Conservation (phyloP, 2,329 filamentous ascomycete genomes). For the Trichoderma atrobrunneum region DNA sequence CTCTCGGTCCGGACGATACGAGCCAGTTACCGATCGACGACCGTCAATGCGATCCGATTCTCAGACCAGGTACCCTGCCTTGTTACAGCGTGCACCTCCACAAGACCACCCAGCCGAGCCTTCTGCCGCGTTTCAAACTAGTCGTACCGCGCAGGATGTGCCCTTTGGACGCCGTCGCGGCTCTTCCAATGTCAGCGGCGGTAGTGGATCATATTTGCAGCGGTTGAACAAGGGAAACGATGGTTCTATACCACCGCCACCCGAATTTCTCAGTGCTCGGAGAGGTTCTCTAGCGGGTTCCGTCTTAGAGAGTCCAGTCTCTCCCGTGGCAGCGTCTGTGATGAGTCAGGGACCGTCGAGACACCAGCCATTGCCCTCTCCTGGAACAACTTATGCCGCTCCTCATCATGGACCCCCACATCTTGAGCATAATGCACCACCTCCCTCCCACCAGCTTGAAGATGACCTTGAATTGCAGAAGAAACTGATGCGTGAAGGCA, state of each 20-base stretch:
- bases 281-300: constrained; percentile 50
- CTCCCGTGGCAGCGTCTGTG: constrained; percentile 35
- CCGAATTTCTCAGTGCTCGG: constrained; percentile 44
- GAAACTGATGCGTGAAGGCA: constrained; percentile 70
- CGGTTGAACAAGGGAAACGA: constrained; percentile 49
- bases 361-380: constrained; percentile 38
- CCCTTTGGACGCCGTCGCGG: constrained; percentile 74
- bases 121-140: constrained; percentile 81
- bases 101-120: constrained; percentile 73
- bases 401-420: constrained; percentile 34
- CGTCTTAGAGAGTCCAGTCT: constrained; percentile 47
- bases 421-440: constrained; percentile 32
- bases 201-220: constrained; percentile 68
- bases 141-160: constrained; percentile 63
- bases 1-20: constrained; percentile 90
- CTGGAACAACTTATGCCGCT: constrained; percentile 40
- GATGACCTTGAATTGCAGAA: constrained; percentile 62
- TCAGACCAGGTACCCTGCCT: constrained; percentile 66
- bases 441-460: constrained; percentile 37
- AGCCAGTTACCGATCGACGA: constrained; percentile 79
- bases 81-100: constrained; percentile 71
- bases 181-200: constrained; percentile 88
- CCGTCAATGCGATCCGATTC: constrained; percentile 64
- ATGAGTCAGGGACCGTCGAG: constrained; percentile 30
- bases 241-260: constrained; percentile 36